Percentiles rank a stretch among this genome's conserved stretches.
phyloP scores from a whole-genome alignment of 306 rosid species.

The Chamaecrista fasciculata region DNA sequence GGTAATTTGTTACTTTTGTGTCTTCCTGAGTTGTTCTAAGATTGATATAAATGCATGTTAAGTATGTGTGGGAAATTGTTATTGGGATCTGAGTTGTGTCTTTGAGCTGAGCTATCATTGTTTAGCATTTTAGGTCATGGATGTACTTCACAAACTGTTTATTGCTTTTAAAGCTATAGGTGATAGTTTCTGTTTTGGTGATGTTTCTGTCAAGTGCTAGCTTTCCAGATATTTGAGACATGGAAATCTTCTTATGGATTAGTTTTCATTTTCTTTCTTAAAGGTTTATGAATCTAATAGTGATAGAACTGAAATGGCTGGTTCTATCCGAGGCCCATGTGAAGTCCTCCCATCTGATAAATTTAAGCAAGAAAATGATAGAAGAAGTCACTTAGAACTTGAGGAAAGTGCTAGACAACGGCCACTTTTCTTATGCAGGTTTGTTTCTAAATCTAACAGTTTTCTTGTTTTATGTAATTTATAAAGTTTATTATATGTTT shows the following conservation, averaged over 20 bases:
- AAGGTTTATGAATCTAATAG: constrained; percentile 86
- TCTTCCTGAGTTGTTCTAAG: neutral
- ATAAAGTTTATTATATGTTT: neutral
- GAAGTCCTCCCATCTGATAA: constrained; percentile 71
- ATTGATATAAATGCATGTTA: neutral
- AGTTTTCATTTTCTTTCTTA: constrained; percentile 23
- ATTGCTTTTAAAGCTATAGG: neutral
- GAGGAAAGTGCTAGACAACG: constrained; percentile 42
- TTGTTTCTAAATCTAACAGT: constrained; percentile 31
- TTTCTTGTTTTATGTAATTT: neutral
- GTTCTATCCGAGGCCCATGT: constrained; percentile 73
- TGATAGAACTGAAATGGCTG: constrained; percentile 60
- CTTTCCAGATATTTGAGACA: constrained; percentile 18
- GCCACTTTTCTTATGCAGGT: constrained; percentile 89
- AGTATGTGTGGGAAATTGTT: neutral
- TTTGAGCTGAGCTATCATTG: neutral
- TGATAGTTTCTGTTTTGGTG: constrained; percentile 22
- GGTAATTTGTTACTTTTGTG: constrained; percentile 43
- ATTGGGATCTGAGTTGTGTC: neutral
- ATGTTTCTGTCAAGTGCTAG: constrained; percentile 17
- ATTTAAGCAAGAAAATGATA: constrained; percentile 70
- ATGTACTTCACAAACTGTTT: neutral
- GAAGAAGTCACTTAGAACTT: constrained; percentile 44
- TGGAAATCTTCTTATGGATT: neutral
- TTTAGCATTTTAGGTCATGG: neutral